phyloP scores from a whole-genome alignment of 768 basidiomycete genomes.

The Amanita thiersii region DNA sequence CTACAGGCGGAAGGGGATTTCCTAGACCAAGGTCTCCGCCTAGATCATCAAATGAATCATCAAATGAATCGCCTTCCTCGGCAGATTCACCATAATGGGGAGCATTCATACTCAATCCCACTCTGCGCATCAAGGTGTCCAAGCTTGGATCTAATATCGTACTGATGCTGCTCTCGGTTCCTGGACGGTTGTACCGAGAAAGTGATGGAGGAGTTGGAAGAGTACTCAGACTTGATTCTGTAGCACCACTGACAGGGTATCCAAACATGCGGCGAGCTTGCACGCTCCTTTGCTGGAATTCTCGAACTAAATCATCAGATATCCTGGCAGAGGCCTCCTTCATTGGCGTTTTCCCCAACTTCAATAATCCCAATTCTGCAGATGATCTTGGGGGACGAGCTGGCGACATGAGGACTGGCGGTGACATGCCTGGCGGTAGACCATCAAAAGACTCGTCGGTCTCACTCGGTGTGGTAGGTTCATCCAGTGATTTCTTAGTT shows the following conservation, averaged over 20 bases:
- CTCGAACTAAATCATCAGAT: conserved; percentile 52
- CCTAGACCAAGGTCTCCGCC: not conserved
- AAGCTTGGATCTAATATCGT: conserved; percentile 48
- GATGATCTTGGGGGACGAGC: conserved; percentile 42
- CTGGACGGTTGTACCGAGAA: conserved; percentile 48
- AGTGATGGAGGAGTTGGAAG: conserved; percentile 67
- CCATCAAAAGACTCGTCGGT: conserved; percentile 48
- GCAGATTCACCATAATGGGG: not conserved
- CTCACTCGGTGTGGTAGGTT: conserved; percentile 20
- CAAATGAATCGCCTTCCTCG: conserved; percentile 9
- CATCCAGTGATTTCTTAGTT: conserved; percentile 4
- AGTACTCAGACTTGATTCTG: conserved; percentile 56
- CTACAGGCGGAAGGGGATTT: not conserved
- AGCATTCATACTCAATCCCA: conserved; percentile 33
- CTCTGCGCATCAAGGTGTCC: conserved; percentile 62
- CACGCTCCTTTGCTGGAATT: conserved; percentile 33
- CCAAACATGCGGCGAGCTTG: conserved; percentile 18
- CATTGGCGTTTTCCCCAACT: conserved; percentile 56
- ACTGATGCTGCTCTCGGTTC: conserved; percentile 37
- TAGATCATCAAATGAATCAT: conserved; percentile 2
- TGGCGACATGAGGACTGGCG: conserved; percentile 50
- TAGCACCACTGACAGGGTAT: conserved; percentile 25
- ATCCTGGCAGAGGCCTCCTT: conserved; percentile 68
- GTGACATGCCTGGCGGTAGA: conserved; percentile 49
- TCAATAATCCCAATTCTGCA: conserved; percentile 36